Percentiles rank a stretch among this genome's conserved stretches.
Evolutionary conservation across 2,329 filamentous ascomycete species (phyloP).

Genomic region (Apiospora hydei): DNA sequence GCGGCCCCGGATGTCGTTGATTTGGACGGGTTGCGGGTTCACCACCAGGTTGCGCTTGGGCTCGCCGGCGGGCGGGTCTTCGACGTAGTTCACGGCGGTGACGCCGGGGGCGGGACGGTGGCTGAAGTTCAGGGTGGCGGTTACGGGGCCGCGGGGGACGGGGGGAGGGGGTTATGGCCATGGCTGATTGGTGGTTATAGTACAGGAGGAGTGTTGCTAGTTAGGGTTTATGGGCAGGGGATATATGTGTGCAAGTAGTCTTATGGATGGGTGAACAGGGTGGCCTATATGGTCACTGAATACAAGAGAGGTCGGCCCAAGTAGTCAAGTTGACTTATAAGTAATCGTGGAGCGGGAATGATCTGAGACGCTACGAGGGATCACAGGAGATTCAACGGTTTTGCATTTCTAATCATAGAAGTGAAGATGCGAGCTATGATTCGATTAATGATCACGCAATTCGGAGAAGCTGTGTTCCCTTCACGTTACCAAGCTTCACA

Average conservation of each 20-base stretch:
- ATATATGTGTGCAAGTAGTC: not conserved
- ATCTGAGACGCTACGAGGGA: not conserved
- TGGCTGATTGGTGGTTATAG: constrained; percentile 33
- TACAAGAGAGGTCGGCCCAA: too few relatives aligned
- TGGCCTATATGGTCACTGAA: too few relatives aligned
- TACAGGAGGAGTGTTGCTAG: not conserved
- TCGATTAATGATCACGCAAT: constrained; percentile 15
- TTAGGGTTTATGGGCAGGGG: not conserved
- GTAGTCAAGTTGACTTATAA: not conserved
- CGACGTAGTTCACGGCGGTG: constrained; percentile 72
- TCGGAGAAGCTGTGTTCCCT: not conserved
- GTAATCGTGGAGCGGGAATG: not conserved
- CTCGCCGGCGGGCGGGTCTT: constrained; percentile 64
- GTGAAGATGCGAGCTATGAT: not conserved
- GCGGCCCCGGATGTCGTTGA: constrained; percentile 77
- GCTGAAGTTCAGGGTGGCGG: constrained; percentile 72
- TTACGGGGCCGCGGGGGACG: constrained; percentile 65
- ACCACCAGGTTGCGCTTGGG: constrained; percentile 71
- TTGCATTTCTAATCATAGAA: constrained; percentile 26
- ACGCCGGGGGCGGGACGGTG: constrained; percentile 64
- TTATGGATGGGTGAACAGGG: too few relatives aligned
- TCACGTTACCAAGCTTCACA: not conserved
- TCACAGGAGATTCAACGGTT: not conserved
- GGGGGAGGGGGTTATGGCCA: constrained; percentile 48
- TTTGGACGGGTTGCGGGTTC: constrained; percentile 56